phyloP scores from a whole-genome alignment of 352 stramenopile species.

The Elongisporangium undulatum region DNA sequence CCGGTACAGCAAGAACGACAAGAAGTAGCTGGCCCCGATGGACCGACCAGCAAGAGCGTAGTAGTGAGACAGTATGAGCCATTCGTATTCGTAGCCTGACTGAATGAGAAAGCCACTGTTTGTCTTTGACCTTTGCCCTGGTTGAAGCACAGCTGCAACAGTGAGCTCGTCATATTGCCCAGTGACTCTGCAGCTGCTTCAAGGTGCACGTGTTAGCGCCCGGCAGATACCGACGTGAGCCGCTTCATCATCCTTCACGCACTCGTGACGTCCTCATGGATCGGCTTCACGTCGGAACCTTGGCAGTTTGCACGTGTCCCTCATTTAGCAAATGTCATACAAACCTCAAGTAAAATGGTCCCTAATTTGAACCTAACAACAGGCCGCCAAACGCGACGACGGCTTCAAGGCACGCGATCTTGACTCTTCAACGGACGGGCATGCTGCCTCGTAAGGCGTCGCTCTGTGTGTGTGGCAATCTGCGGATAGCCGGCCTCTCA shows the following conservation, averaged over 20 bases:
- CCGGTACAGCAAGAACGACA: constrained; percentile 67
- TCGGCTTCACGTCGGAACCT: constrained; percentile 14
- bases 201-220: not conserved
- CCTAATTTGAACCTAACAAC: constrained; percentile 8
- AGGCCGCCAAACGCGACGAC: constrained; percentile 3
- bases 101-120: constrained; percentile 5
- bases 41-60: not conserved
- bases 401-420: not conserved
- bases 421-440: constrained; percentile 4
- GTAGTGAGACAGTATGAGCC: not conserved
- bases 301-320: constrained; percentile 1
- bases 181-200: no score
- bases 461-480: not conserved
- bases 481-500: not conserved
- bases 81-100: not conserved
- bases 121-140: not conserved
- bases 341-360: constrained; percentile 9
- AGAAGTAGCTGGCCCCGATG: constrained; percentile 20
- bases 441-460: constrained; percentile 25
- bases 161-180: no score
- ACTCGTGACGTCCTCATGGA: not conserved
- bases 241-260: no score
- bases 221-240: not conserved
- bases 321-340: constrained; percentile 2
- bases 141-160: no score